Conservation (phyloP, 345 rosid genomes). For the Citrus glauca region DNA sequence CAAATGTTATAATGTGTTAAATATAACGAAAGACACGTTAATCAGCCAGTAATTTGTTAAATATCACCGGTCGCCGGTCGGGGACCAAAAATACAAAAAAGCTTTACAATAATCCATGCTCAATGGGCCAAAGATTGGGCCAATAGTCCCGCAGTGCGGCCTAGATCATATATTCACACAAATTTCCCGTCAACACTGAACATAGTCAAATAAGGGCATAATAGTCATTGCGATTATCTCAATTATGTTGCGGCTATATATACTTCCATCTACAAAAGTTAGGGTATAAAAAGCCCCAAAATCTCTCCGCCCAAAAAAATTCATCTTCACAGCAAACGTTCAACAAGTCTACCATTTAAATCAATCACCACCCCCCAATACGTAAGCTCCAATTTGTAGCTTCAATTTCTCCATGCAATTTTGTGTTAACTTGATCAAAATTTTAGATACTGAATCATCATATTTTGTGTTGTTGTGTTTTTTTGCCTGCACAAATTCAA, state of each 20-base stretch:
- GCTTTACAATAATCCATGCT: not conserved
- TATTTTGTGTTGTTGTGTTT: not conserved
- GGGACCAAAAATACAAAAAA: too few relatives aligned
- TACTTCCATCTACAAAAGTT: constrained; percentile 56
- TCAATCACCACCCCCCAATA: constrained; percentile 1
- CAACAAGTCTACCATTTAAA: constrained; percentile 4
- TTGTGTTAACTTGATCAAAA: not conserved
- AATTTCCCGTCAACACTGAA: too few relatives aligned
- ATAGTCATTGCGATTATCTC: constrained; percentile 15
- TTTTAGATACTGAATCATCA: not conserved
- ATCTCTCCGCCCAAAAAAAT: constrained; percentile 53
- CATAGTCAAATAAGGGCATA: constrained; percentile 12
- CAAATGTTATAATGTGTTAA: too few relatives aligned
- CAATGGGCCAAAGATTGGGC: not conserved
- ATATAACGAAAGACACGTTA: too few relatives aligned
- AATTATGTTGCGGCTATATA: constrained; percentile 54
- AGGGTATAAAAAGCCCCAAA: constrained; percentile 80
- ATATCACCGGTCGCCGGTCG: too few relatives aligned
- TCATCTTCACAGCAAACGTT: constrained; percentile 29
- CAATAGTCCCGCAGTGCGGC: not conserved
- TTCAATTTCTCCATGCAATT: not conserved
- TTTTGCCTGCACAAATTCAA: not conserved
- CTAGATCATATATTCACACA: not conserved
- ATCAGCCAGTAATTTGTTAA: too few relatives aligned
- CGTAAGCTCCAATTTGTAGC: constrained; percentile 35